Base-by-base conservation (phyloP, 768 basidiomycete species). In the Crassisporium funariophilum region DNA sequence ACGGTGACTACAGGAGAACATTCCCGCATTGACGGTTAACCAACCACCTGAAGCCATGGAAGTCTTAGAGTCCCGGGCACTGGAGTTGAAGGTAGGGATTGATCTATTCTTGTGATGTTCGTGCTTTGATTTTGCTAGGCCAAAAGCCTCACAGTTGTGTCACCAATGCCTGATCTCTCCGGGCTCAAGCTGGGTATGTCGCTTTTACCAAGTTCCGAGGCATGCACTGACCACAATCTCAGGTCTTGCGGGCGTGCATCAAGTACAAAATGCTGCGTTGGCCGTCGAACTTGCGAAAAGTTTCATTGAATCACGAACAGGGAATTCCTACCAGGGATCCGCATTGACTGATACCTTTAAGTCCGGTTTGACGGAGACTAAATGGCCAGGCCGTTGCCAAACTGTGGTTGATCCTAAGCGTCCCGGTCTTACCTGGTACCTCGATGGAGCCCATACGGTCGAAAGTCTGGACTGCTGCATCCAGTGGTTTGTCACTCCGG, bases 321-420 rank as follows among this genome's bases (percentile, higher is more conserved):
- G 45, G 9, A 44, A 36, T 15, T 46, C 60, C 3, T 46, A 59
- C n/a, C 31, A 56, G 4, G 63, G 63, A 6, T 55, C 55, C 6
- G 49, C 59, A 2, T 68, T 95, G 9, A 72, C 87, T 0, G 56
- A 68, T 9, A 52, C 73, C 2, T 84, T 90, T 50, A 59, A 83
- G 24, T 57, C 69, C 15, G 94, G 87, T 3, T 71, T 98, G 16
- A 67, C 80, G 56, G 67, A 74, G 15, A 77, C 93, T 3, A 80
- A 73, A 49, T 99, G 97, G 95, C 95, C 97, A 8, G 97, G 95
- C 10, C 82, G 97, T 35, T 99, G 97, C 63, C 97, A 99, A 68
- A 79, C 78, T 7, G 81, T 95, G 10, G 38, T 46, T 8, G 93
- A 95, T 59, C 83, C 84, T 1, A 60, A 54, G 12, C 61, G 78